These are phyloP conservation scores for Trametes meyenii DNA, from an alignment of 768 basidiomycete species.

Conservation along the genomic window DNA sequence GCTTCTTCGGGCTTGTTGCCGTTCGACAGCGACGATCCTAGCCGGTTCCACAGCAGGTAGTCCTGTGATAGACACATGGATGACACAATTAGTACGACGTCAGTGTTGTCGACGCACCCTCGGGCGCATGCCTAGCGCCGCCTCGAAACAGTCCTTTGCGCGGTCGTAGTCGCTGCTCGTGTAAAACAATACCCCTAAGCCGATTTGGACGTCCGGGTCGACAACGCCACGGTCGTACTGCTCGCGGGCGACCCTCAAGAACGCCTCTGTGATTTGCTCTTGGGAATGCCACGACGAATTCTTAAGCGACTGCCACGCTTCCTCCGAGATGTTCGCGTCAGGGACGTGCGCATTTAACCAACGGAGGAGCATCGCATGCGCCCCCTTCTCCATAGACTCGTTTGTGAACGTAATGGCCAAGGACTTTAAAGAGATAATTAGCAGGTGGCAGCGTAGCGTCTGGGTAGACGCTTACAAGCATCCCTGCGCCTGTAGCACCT, in stretches of 20 bases:
- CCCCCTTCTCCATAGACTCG: conserved; percentile 85
- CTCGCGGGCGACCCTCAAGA: conserved; percentile 77
- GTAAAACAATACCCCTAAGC: conserved; percentile 91
- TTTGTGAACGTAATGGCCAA: conserved; percentile 97
- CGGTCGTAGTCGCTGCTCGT: conserved; percentile 82
- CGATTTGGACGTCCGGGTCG: conserved; percentile 93
- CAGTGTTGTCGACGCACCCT: conserved; percentile 45
- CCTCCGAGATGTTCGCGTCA: conserved; percentile 54
- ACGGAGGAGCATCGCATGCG: conserved; percentile 81
- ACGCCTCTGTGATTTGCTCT: conserved; percentile 77
- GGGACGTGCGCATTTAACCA: conserved; percentile 79
- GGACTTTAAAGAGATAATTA: conserved; percentile 52
- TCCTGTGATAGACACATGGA: conserved; percentile 50
- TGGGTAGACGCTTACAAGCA: conserved; percentile 58
- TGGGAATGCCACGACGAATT: conserved; percentile 84
- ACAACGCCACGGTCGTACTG: conserved; percentile 73
- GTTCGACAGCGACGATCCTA: conserved; percentile 94
- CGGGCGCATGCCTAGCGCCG: conserved; percentile 79
- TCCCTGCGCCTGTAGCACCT: conserved; percentile 68
- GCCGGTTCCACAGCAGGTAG: conserved; percentile 93
- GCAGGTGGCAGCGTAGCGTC: background rate
- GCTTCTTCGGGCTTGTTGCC: conserved; percentile 95
- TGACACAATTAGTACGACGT: background rate
- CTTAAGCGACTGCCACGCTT: conserved; percentile 54
- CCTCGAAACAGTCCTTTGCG: conserved; percentile 94